A percentile compares a stretch with the other conserved stretches of the same genome.
Conservation (phyloP, 2,329 filamentous ascomycete genomes). For the Verticillium alfalfae region DNA sequence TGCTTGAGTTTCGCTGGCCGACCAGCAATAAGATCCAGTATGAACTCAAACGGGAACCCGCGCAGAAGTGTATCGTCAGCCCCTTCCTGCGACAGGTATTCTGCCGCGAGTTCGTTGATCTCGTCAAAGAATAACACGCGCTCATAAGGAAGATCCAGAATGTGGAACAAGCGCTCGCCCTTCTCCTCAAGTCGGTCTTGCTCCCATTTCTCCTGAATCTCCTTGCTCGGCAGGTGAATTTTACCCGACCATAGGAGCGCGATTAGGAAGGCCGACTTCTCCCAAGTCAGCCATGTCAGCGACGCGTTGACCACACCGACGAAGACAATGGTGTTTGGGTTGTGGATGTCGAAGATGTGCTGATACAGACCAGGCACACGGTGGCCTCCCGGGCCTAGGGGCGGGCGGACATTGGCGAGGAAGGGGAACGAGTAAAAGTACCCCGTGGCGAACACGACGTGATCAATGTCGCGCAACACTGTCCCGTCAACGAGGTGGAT, state of each 20-base stretch:
- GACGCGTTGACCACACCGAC: background rate
- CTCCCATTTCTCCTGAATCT: background rate
- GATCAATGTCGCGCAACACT: too few relatives aligned
- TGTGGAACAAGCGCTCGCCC: background rate
- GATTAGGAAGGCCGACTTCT: background rate
- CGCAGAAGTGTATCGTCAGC: background rate
- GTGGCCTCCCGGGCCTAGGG: background rate
- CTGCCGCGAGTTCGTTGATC: background rate
- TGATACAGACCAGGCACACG: background rate
- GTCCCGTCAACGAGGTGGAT: too few relatives aligned
- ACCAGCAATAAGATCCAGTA: background rate
- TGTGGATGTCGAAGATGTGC: background rate
- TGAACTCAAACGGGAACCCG: background rate
- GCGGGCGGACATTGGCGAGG: background rate
- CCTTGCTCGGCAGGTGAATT: background rate
- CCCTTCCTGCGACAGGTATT: background rate
- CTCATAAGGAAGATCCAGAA: background rate
- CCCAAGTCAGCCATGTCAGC: background rate
- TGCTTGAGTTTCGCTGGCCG: too few relatives aligned
- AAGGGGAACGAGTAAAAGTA: background rate
- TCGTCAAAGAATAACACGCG: background rate
- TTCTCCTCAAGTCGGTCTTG: background rate
- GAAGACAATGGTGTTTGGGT: background rate
- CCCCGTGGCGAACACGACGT: too few relatives aligned
- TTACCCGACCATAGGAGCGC: background rate